Base-by-base conservation (phyloP, 371 early-diverging fungal genomes). In the Batrachochytrium dendrobatidis region DNA sequence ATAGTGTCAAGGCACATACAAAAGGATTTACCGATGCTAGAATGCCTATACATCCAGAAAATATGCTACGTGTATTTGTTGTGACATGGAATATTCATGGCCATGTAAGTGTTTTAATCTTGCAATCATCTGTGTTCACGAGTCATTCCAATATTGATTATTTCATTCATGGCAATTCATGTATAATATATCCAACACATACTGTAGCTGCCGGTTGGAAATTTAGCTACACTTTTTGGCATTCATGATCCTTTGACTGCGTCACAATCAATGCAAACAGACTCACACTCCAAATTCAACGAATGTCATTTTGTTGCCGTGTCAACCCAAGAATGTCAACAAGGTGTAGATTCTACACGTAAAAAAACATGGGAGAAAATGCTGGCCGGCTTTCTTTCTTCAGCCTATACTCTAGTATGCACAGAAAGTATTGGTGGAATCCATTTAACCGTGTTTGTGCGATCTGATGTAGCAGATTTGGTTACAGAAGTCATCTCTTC, bases 11-110 rank as follows among this genome's bases (percentile, higher is more conserved):
- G n/a, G n/a, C n/a, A n/a, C n/a, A n/a, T n/a, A n/a, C n/a, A n/a
- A n/a, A n/a, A n/a, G 15, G 39, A 39, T 39, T 20, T 15, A 20
- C 39, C 20, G 39, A 39, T 39, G 39, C 39, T 17, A 39, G 39
- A 20, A 15, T 39, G 39, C 39, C 15, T 17, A 39, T 17, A 39
- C 39, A 39, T 39, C 39, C 17, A n/a, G n/a, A n/a, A n/a, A 62
- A 67, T 10, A 20, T 24, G 0, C 34, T 68, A 7, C 18, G 46
- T 17, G 35, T 87, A 20, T 86, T 80, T 70, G 69, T 85, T 8
- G 84, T 83, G 10, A 88, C 88, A 4, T 88, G 87, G 86, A 88
- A 88, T 58, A 84, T 88, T 85, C 79, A 84, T 65, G 88, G 86
- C 1, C 71, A 82, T 28, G 72, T 86, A 59, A 61, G 58, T n/a